Percentiles rank a stretch among this genome's conserved stretches.
Evolutionary conservation across 805 yeast species (phyloP).

Genomic region (Crinitomyces ghanaensis): DNA sequence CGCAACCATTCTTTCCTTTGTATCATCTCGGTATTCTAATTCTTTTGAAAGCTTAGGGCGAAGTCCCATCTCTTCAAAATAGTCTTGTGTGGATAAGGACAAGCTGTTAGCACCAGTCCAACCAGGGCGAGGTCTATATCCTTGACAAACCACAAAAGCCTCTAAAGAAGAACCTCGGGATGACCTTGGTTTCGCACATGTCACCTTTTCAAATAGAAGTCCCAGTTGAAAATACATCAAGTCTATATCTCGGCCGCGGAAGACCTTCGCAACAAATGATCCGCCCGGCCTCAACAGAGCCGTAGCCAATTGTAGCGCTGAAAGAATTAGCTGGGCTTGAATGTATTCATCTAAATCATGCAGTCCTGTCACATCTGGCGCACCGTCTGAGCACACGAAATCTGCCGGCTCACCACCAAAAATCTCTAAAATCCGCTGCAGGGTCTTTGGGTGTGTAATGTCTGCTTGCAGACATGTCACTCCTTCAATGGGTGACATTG

Average conservation of each 20-base stretch:
- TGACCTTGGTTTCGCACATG: slow-evolving; percentile 93
- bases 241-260: slow-evolving; percentile 93
- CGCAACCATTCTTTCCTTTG: slow-evolving; percentile 56
- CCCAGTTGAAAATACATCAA: slow-evolving; percentile 88
- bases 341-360: slow-evolving; percentile 96
- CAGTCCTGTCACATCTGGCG: slow-evolving; percentile 96
- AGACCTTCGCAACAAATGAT: slow-evolving; percentile 88
- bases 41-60: slow-evolving; percentile 5
- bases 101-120: slow-evolving; percentile 47
- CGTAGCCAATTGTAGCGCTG: slow-evolving; percentile 86
- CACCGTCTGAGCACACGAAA: slow-evolving; percentile 94
- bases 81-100: slow-evolving; percentile 72
- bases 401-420: slow-evolving; percentile 93
- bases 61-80: slow-evolving; percentile 44
- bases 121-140: slow-evolving; percentile 70
- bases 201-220: slow-evolving; percentile 68
- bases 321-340: slow-evolving; percentile 84
- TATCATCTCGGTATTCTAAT: neutral
- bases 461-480: slow-evolving; percentile 91
- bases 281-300: slow-evolving; percentile 86
- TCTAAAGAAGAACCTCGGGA: slow-evolving; percentile 92
- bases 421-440: slow-evolving; percentile 58
- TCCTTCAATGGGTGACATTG: slow-evolving; percentile 92
- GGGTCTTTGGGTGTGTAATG: slow-evolving; percentile 89
- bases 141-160: slow-evolving; percentile 85